Base-by-base conservation (phyloP, 352 stramenopile genomes). In the Pythium myriotylum region DNA sequence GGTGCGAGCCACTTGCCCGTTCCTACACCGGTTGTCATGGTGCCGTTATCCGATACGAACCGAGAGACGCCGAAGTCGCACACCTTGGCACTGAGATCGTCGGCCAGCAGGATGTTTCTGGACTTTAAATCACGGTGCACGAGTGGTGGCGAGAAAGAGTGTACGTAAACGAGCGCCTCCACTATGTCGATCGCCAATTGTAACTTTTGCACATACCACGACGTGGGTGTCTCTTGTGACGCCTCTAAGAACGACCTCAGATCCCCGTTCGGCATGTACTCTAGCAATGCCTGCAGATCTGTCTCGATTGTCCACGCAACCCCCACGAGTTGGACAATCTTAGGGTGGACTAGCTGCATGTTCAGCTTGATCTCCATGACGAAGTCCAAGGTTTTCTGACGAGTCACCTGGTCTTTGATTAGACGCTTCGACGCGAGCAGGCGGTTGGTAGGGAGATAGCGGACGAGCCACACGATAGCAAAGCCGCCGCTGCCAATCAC, bases 281-380 rank as follows among this genome's bases (percentile, higher is more conserved):
- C 80, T 46, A 92, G 80, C 3, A 92, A 47, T 14, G 70, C 76
- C 49, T 88, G 77, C 8, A 92, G 33, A 27, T 91, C 74, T 2
- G 58, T 74, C 54, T 86, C 68, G 23, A 79, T 68, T 0, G 66
- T 88, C 84, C 81, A 93, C 2, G 82, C 86, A 5, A 79, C 80
- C 1, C 85, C 85, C 0, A 92, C 57, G 10, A 95, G 68, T 42
- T 73, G 62, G 4, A 94, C 71, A 54, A 95, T 79, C 29, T 73
- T 79, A 8, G 81, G 70, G 37, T 93, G 85, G 10, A 85, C 71
- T 3, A 94, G 67, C 23, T 64, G 59, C 2, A 77, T 64, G 5
- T 88, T 72, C 50, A 94, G 73, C 52, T 89, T 91, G 68, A 94
- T 89, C 60, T 95, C 85, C 10, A 64, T 69, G 12, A 89, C 59